Percentiles rank a stretch among this genome's conserved stretches.
Evolutionary conservation across 495 filamentous ascomycete species (phyloP).

Genomic region (Halenospora varia): DNA sequence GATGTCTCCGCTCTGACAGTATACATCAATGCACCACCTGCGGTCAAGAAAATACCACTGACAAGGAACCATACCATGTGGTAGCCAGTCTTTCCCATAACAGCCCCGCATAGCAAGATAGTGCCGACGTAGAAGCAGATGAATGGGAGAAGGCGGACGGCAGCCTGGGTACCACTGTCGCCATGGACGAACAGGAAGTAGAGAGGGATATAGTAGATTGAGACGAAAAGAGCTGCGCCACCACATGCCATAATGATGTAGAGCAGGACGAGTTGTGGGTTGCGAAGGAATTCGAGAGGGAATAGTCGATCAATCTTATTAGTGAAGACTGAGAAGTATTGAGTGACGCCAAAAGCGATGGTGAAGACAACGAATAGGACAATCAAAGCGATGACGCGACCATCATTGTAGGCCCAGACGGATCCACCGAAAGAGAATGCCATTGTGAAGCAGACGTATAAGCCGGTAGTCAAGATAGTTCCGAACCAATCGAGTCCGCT

Average conservation of each 20-base stretch:
- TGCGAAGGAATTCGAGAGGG: constrained; percentile 38
- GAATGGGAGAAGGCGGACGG: constrained; percentile 48
- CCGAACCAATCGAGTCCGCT: constrained; percentile 21
- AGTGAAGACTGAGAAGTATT: constrained; percentile 45
- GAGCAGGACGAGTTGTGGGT: constrained; percentile 31
- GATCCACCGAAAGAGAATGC: constrained; percentile 46
- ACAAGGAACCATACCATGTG: constrained; percentile 53
- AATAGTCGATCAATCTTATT: constrained; percentile 38
- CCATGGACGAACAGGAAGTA: constrained; percentile 43
- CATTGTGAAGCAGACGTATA: constrained; percentile 32
- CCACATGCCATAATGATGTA: constrained; percentile 34
- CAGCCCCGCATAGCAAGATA: constrained; percentile 38
- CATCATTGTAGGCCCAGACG: constrained; percentile 39
- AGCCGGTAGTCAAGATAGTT: constrained; percentile 31
- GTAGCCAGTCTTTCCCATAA: constrained; percentile 42
- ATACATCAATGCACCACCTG: constrained; percentile 45
- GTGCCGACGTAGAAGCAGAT: constrained; percentile 39
- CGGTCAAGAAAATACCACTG: constrained; percentile 39
- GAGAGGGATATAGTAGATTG: constrained; percentile 47
- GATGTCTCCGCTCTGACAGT: constrained; percentile 30
- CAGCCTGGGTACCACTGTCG: constrained; percentile 32
- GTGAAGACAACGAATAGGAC: constrained; percentile 40
- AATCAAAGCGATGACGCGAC: constrained; percentile 44
- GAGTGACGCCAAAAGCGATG: constrained; percentile 39
- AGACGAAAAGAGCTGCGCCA: constrained; percentile 27